Evolutionary conservation across 331 rosid genomes (phyloP).

Genomic region (Prunus yedoensis): DNA sequence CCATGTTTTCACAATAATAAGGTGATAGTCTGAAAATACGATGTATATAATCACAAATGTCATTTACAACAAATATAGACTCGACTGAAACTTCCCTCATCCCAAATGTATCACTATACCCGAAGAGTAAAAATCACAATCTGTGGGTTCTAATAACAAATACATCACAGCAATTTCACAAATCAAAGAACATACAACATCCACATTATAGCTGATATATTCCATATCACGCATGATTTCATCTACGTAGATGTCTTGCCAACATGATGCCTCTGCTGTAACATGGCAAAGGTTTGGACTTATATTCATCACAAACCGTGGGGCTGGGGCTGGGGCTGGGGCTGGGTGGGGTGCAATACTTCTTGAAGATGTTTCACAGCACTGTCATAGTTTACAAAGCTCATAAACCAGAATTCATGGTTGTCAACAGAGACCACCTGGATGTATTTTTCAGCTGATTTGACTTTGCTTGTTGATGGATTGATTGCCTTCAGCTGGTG

Average conservation of each 20-base stretch:
- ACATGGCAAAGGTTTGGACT: conserved; percentile 12
- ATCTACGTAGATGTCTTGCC: conserved; percentile 9
- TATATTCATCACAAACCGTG: conserved; percentile 23
- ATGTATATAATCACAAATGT: conserved; percentile 21
- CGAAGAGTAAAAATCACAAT: background rate
- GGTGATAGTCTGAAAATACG: background rate
- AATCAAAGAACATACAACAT: conserved; percentile 7
- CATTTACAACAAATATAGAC: conserved; percentile 23
- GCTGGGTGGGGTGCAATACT: conserved; percentile 45
- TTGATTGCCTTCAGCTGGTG: conserved; percentile 86
- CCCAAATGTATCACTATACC: background rate
- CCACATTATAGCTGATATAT: conserved; percentile 14
- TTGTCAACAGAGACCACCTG: conserved; percentile 89
- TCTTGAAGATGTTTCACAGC: conserved; percentile 77
- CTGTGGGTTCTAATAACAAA: background rate
- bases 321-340: conserved; percentile 37
- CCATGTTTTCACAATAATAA: background rate
- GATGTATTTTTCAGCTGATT: conserved; percentile 73
- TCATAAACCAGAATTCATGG: conserved; percentile 98
- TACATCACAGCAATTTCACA: conserved; percentile 1
- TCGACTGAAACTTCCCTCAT: background rate
- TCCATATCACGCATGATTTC: conserved; percentile 24
- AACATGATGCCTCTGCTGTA: conserved; percentile 6
- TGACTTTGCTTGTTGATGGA: conserved; percentile 81
- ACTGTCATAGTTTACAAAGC: conserved; percentile 78